phyloP scores from a whole-genome alignment of 208 protist species.

The Pavlovales sp. region DNA sequence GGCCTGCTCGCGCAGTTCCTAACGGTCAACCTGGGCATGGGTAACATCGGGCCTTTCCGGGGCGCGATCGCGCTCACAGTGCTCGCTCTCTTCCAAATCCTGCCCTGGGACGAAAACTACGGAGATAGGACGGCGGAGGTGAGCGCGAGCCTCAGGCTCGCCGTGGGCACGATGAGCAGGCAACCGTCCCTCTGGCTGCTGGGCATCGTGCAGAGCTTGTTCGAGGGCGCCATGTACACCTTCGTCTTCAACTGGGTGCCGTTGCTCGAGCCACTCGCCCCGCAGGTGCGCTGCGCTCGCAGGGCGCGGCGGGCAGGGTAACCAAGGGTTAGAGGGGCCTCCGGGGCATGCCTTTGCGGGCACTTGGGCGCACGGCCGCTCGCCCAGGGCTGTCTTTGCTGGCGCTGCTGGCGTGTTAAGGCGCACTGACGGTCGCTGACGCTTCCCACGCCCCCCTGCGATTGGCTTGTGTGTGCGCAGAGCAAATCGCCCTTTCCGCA shows the following conservation, averaged over 20 bases:
- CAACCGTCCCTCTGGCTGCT: not conserved
- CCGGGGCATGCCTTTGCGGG: too few species aligned
- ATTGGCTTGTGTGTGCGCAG: not conserved
- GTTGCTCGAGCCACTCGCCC: not conserved
- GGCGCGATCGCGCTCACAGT: not conserved
- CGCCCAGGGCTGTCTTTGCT: too few species aligned
- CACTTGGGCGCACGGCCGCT: too few species aligned
- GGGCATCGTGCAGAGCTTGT: not conserved
- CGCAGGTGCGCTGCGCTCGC: too few species aligned
- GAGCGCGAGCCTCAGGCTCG: not conserved
- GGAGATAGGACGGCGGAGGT: not conserved
- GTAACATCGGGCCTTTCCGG: conserved; percentile 7
- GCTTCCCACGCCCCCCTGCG: too few species aligned
- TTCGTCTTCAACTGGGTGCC: conserved; percentile 28
- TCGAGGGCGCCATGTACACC: conserved; percentile 22
- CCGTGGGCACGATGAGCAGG: not conserved
- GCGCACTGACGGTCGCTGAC: not conserved
- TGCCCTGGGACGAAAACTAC: not conserved
- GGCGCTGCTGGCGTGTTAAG: not conserved
- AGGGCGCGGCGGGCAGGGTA: too few species aligned
- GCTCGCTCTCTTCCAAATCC: not conserved
- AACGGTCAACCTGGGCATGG: not conserved
- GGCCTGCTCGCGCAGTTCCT: not conserved
- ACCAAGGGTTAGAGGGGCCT: too few species aligned
- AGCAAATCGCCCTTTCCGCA: not conserved